Conservation (phyloP, 2,329 filamentous ascomycete species). For the Calonectria hongkongensis region DNA sequence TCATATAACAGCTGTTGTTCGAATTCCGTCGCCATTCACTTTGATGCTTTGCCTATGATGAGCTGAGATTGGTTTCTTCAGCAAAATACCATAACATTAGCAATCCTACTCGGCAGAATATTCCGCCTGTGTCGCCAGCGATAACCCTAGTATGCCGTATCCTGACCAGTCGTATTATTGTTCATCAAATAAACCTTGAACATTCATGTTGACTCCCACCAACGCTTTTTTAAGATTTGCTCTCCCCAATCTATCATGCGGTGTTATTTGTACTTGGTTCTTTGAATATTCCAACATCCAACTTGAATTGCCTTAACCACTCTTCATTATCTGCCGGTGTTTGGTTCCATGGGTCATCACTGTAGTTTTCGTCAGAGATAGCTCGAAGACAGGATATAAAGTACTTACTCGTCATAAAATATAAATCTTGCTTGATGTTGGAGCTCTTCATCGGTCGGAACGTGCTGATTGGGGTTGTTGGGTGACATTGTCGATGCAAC, state of each 20-base stretch:
- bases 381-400: too few relatives aligned
- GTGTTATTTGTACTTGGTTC: neutral
- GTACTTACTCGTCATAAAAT: constrained; percentile 29
- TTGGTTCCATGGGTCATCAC: constrained; percentile 46
- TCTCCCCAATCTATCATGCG: constrained; percentile 11
- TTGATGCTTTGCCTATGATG: too few relatives aligned
- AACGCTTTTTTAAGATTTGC: neutral
- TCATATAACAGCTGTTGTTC: too few relatives aligned
- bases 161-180: too few relatives aligned
- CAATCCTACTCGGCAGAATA: too few relatives aligned
- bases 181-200: too few relatives aligned
- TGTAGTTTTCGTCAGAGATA: neutral
- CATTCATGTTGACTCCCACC: too few relatives aligned
- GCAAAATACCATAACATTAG: too few relatives aligned
- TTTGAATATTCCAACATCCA: constrained; percentile 45
- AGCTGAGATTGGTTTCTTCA: too few relatives aligned
- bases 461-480: constrained; percentile 42
- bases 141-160: too few relatives aligned
- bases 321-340: constrained; percentile 50
- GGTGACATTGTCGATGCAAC: constrained; percentile 42
- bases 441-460: constrained; percentile 42
- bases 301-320: constrained; percentile 49
- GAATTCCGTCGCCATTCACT: too few relatives aligned
- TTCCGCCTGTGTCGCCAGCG: too few relatives aligned
- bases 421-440: constrained; percentile 43